Base-by-base conservation (phyloP, 2,329 filamentous ascomycete genomes). In the Colletotrichum sp. region DNA sequence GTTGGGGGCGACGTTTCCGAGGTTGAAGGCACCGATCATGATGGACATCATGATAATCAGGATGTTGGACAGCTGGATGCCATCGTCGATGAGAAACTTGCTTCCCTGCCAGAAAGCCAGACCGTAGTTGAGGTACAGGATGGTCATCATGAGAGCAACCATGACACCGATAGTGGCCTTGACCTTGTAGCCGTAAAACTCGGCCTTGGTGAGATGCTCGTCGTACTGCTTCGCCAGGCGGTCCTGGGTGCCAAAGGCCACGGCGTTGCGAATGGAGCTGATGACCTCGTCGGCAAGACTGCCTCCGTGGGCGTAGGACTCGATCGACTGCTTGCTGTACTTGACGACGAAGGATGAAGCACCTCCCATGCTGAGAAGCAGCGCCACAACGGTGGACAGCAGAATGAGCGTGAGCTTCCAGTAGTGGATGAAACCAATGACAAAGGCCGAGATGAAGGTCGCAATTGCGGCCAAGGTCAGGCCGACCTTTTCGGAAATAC, bases 351-450 rank as follows among this genome's bases (percentile, higher is more conserved):
- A 94, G 4, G 86, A 87, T 6, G 94, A 95, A 16, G 94, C 92
- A 67, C 88, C 86, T 60, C 93, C 95, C 93, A 98, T 97, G 78
- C 94, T 89, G 16, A 94, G 77, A n/a, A 95, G 85, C 66, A 98
- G 91, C 3, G 95, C 94, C 59, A 96, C 87, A 77, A 98, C 93
- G 2, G 94, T 95, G 1, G 94, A 96, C 28, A 92, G 90, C 52
- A 98, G 90, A 79, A 99, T 98, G 68, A 98, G 86, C 0, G 97
- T 97, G 78, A 98, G 88, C 84, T 97, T 98, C 95, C 96, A 98
- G 84, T 94, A 98, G 81, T 95, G 94, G 84, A 96, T 85, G 83
- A 98, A 98, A 4, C 94, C 95, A 78, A 99, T 96, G 72, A 98
- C 88, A 79, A 98, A 98, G 19, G 96, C 95, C 0, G 96, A 93